Evolutionary conservation across 352 stramenopile species (phyloP), one percentile per base, ranked within the genome.

Genomic region (Salisapilia sapeloensis): DNA sequence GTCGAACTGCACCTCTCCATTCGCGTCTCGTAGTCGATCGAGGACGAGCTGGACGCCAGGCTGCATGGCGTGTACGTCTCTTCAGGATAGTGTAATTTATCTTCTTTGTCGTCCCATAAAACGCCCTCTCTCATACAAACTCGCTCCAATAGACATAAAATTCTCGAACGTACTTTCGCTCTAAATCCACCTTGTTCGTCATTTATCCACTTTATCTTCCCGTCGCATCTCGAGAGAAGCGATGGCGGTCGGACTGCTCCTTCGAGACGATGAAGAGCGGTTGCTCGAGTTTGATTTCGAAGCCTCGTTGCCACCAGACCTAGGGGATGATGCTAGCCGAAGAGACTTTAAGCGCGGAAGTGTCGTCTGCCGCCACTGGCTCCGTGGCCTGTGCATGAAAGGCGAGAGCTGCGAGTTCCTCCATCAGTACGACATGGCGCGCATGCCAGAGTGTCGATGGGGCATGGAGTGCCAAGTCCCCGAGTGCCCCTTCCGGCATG

Each of bases 321-420:
- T 36, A 3, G 51, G 49, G 1, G 46, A 47, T 13, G 23, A 36
- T 6, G 42, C 42, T 14, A 60, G 54, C 21, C 77, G 79, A 49
- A 91, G 86, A 36, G 76, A 92, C 44, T 87, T 92, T 31, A 92
- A 92, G 48, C 72, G 76, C 26, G 76, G 91, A 27, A 98, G 90
- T 0, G 89, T 98, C 30, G 93, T 98, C 18, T 98, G 93, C 55
- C 85, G 92, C 41, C 93, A 98, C 53, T 98, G 92, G 91, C 70
- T 98, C 32, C 80, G 86, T 39, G 91, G 92, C 47, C 65, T 98
- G 20, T 98, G 93, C 53, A 97, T 97, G 92, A 98, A 98, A 44
- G 93, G 92, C 27, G 82, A 95, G 44, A 91, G 90, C 36, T 98
- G 92, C 52, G 91, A 97, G 60, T 98, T 97, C 46, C 49, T 98